phyloP scores from a whole-genome alignment of 2,329 filamentous ascomycete genomes.

The Colletotrichum incanum region DNA sequence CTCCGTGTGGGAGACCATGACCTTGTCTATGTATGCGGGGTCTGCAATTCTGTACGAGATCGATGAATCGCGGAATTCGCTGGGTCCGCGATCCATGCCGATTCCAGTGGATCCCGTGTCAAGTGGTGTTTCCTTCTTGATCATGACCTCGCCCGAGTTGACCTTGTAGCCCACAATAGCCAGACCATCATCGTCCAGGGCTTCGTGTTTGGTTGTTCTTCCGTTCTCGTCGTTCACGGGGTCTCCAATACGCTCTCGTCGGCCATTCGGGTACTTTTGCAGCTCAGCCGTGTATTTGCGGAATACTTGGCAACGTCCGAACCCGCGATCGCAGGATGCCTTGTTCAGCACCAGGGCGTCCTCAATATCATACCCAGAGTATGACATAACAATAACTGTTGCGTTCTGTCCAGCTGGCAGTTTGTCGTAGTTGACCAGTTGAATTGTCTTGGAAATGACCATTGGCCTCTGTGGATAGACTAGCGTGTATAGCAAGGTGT shows the following conservation, averaged over 20 bases:
- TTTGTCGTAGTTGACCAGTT: conserved; percentile 97
- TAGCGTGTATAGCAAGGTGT: conserved; percentile 95
- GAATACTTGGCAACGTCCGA: conserved; percentile 98
- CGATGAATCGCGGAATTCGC: conserved; percentile 77
- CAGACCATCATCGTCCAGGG: conserved; percentile 88
- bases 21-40: conserved; percentile 93
- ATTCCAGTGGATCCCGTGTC: conserved; percentile 83
- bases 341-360: conserved; percentile 98
- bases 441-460: conserved; percentile 97
- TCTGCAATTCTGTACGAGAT: conserved; percentile 88
- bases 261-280: conserved; percentile 91
- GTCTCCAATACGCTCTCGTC: conserved; percentile 75
- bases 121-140: conserved; percentile 89
- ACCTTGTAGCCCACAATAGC: conserved; percentile 89
- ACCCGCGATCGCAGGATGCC: conserved; percentile 93
- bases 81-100: conserved; percentile 75
- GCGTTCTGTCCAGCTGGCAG: conserved; percentile 97
- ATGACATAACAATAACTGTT: conserved; percentile 99
- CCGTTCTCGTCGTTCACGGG: conserved; percentile 70
- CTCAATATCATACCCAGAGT: conserved; percentile 99
- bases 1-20: conserved; percentile 93
- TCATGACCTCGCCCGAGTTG: conserved; percentile 84
- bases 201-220: conserved; percentile 77
- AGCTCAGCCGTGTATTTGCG: conserved; percentile 91
- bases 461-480: conserved; percentile 98